A percentile compares a stretch with the other conserved stretches of the same genome.
These are phyloP conservation scores for Meripilus lineatus DNA, from an alignment of 1,284 basidiomycete genomes.

Conservation along the genomic window DNA sequence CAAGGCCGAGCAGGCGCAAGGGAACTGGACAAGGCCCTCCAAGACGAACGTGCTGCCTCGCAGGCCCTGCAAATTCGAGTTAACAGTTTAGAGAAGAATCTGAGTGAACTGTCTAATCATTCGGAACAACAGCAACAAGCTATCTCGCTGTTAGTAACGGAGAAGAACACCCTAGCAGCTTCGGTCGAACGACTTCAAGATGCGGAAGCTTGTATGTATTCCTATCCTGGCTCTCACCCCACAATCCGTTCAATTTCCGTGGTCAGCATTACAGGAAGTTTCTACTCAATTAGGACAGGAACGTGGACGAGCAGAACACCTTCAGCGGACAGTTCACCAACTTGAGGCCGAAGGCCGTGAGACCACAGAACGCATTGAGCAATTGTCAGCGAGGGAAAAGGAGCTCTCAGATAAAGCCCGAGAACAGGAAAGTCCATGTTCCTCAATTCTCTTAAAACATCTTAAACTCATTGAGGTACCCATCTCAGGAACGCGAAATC, in stretches of 20 bases:
- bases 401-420: conserved; percentile 51
- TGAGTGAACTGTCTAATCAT: conserved; percentile 20
- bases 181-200: conserved; percentile 29
- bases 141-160: conserved; percentile 34
- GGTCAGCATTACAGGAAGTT: conserved; percentile 44
- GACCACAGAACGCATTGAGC: conserved; percentile 30
- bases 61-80: conserved; percentile 18
- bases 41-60: conserved; percentile 17
- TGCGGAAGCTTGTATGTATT: conserved; percentile 29
- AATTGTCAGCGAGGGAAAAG: conserved; percentile 46
- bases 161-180: conserved; percentile 30
- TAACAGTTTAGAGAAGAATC: conserved; percentile 16
- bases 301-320: conserved; percentile 30
- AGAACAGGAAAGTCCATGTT: conserved; percentile 47
- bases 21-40: conserved; percentile 14
- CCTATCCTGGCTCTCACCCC: neutral
- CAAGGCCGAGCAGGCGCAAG: conserved; percentile 20
- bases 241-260: neutral
- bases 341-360: conserved; percentile 34
- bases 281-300: conserved; percentile 41
- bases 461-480: conserved; percentile 7
- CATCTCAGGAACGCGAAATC: conserved; percentile 59
- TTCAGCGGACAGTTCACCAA: conserved; percentile 39
- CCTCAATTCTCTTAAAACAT: neutral
- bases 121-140: conserved; percentile 31